Base-by-base conservation (phyloP, 2,329 filamentous ascomycete species). In the Teratosphaeria epicoccoides region DNA sequence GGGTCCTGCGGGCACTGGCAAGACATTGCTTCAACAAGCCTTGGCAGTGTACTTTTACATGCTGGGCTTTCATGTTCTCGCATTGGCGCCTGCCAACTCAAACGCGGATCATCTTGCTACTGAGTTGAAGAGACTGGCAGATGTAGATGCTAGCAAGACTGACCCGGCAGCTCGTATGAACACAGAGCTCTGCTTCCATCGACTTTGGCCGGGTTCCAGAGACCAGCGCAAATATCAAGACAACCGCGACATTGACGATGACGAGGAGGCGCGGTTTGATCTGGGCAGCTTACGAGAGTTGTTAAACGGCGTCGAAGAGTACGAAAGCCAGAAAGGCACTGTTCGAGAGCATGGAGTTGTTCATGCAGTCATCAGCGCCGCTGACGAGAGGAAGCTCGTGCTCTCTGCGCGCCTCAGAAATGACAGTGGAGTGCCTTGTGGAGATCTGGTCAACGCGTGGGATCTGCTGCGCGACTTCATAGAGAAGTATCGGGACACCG, bases 1-100 rank as follows among this genome's bases (percentile, higher is more conserved):
- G 49, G 57, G 57, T 5, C 49, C 52, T 12, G 56, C 51, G 14
- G 57, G 54, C 10, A 58, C 55, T 25, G 55, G 57, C 20, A 60
- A 60, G 51, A 58, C 55, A 9, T 28, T 52, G 4, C 46, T 61
- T 6, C 52, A 56, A n/a, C 33, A 52, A 46, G 59, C 54, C 1
- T 40, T 59, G 20, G 48, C 54, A 11, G 40, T 57, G 9, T 58
- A 58, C 49, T 59, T 52, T 47, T 57, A 51, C 48, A 47, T 24
- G 25, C 33, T 59, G 17, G 54, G 54, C 4, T 55, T 46, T 43
- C 52, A 56, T 23, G 44, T 57, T 24, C 24, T 59, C 6, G 44
- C 49, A 11, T 22, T 58, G 22, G 54, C 53, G 2, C 55, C 57
- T 1, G 52, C 58, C 7, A 60, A 59, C 50, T 45, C 46, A 17